Evolutionary conservation across 305 asterid genomes (phyloP).

Genomic region (Fraxinus latifolia): DNA sequence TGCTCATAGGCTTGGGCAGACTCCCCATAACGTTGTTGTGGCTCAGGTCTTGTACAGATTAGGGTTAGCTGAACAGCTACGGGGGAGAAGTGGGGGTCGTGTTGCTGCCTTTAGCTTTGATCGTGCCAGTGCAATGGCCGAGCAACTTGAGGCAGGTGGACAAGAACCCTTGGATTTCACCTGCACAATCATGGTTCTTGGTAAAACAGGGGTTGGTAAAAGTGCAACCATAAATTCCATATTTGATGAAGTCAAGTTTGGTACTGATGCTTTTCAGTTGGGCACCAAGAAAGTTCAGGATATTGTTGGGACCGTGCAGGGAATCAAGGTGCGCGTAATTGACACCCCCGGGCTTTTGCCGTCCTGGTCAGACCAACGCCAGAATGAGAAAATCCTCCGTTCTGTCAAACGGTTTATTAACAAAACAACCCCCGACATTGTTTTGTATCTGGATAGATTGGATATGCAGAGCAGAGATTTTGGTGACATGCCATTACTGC

Average conservation of each 20-base stretch:
- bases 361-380: slow-evolving; percentile 94
- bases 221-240: slow-evolving; percentile 97
- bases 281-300: slow-evolving; percentile 97
- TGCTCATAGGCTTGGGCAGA: slow-evolving; percentile 92
- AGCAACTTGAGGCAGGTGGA: slow-evolving; percentile 91
- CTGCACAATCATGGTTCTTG: slow-evolving; percentile 98
- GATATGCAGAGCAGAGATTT: slow-evolving; percentile 91
- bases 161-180: slow-evolving; percentile 89
- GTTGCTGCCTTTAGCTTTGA: slow-evolving; percentile 89
- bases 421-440: slow-evolving; percentile 91
- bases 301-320: slow-evolving; percentile 93
- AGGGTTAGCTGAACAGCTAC: slow-evolving; percentile 92
- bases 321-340: slow-evolving; percentile 85
- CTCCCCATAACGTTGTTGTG: slow-evolving; percentile 97
- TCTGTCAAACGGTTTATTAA: slow-evolving; percentile 73
- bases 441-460: slow-evolving; percentile 90
- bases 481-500: slow-evolving; percentile 83
- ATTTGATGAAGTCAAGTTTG: slow-evolving; percentile 79
- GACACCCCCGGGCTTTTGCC: slow-evolving; percentile 97
- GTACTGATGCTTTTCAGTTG: slow-evolving; percentile 77
- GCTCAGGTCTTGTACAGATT: slow-evolving; percentile 93
- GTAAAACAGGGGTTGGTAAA: slow-evolving; percentile 96
- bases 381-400: slow-evolving; percentile 75
- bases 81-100: slow-evolving; percentile 87
- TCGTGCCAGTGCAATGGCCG: slow-evolving; percentile 97